Evolutionary conservation across 495 filamentous ascomycete genomes (phyloP).

Genomic region (Penicillium paxilli): DNA sequence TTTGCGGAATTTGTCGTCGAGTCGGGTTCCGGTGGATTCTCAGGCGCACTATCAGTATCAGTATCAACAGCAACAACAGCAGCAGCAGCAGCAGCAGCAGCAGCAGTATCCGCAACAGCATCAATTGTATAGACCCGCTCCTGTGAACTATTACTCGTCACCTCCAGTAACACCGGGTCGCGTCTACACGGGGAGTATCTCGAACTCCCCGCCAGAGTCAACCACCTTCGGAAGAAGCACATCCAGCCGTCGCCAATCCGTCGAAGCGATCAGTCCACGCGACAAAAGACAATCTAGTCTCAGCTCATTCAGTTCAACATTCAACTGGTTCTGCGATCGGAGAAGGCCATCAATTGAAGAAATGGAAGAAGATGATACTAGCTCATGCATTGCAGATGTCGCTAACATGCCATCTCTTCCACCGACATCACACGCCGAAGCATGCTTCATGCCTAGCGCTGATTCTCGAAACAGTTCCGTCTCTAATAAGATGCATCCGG

Average conservation of each 20-base stretch:
- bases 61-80: too few relatives aligned
- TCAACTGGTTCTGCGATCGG: not conserved
- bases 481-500: too few relatives aligned
- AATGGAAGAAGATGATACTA: not conserved
- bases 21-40: too few relatives aligned
- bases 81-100: too few relatives aligned
- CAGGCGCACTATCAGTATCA: too few relatives aligned
- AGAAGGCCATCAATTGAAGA: not conserved
- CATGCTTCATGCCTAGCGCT: too few relatives aligned
- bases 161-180: not conserved
- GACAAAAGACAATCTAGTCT: not conserved
- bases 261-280: not conserved
- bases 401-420: not conserved
- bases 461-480: too few relatives aligned
- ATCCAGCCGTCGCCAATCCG: not conserved
- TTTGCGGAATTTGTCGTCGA: not conserved
- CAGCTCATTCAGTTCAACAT: conserved; percentile 1
- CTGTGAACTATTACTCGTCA: not conserved
- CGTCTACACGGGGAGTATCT: not conserved
- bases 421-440: too few relatives aligned
- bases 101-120: too few relatives aligned
- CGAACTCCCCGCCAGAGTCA: conserved; percentile 1
- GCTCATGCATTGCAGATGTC: not conserved
- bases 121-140: too few relatives aligned
- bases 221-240: too few relatives aligned